Conservation (phyloP, 129 eudicot species). For the Glebionis coronaria region DNA sequence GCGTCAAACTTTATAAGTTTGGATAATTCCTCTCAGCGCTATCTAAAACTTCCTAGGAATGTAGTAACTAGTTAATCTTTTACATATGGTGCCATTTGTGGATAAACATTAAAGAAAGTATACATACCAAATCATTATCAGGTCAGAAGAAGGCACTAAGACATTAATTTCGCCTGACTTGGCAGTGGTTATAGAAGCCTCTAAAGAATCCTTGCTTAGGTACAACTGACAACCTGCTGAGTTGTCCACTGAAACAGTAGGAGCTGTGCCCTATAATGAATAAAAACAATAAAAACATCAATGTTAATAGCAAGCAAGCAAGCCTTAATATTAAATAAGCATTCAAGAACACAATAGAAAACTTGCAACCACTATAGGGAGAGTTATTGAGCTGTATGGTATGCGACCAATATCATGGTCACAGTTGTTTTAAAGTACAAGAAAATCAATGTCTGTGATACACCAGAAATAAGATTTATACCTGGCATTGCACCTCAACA, state of each 20-base stretch:
- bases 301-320: background rate
- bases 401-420: background rate
- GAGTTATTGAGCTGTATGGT: background rate
- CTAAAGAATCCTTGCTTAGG: slow-evolving; percentile 84
- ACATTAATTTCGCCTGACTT: slow-evolving; percentile 96
- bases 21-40: too few species aligned
- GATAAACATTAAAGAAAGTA: background rate
- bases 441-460: background rate
- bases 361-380: background rate
- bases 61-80: background rate
- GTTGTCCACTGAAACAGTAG: slow-evolving; percentile 89
- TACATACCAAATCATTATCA: slow-evolving; percentile 86
- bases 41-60: too few species aligned
- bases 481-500: slow-evolving; percentile 97
- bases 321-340: background rate
- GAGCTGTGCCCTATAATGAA: slow-evolving; percentile 72
- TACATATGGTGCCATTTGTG: background rate
- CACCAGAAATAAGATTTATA: slow-evolving; percentile 3
- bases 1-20: too few species aligned
- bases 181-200: slow-evolving; percentile 85
- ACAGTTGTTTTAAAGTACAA: background rate
- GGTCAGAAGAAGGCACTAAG: slow-evolving; percentile 71
- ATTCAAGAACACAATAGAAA: background rate
- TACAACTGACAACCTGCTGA: slow-evolving; percentile 90
- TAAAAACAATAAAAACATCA: slow-evolving; percentile 13